phyloP scores from a whole-genome alignment of 148 eudicot species.

The Heliamphora exappendiculata region DNA sequence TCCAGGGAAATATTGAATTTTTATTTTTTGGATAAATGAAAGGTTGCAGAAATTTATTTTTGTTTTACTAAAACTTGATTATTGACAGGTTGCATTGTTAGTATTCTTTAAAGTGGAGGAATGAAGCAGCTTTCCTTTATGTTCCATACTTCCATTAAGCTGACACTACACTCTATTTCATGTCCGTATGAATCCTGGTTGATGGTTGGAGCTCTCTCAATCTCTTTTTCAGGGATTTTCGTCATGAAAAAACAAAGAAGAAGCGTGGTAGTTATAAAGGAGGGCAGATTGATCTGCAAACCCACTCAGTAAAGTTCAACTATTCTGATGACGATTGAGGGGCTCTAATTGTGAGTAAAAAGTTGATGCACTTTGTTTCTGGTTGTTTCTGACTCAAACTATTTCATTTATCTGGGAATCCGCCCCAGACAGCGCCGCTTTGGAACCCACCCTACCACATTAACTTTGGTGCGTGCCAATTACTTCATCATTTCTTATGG shows the following conservation, averaged over 20 bases:
- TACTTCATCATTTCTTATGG: not conserved
- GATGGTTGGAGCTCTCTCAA: not conserved
- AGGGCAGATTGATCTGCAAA: conserved; percentile 68
- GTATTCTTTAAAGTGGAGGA: not conserved
- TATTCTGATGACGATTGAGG: conserved; percentile 62
- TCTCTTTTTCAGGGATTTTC: conserved; percentile 57
- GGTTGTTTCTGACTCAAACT: not conserved
- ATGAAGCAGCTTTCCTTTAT: not conserved
- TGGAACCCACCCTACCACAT: no score
- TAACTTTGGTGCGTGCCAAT: no score
- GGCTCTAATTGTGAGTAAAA: not conserved
- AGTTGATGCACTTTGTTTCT: not conserved
- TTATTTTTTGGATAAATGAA: no score
- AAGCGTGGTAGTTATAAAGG: conserved; percentile 96
- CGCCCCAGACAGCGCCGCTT: no score
- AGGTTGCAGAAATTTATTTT: no score
- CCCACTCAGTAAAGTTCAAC: conserved; percentile 80
- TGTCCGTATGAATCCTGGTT: not conserved
- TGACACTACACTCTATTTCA: not conserved
- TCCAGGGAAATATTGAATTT: no score
- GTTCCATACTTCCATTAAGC: conserved; percentile 4
- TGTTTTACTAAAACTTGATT: no score
- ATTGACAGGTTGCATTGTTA: not conserved
- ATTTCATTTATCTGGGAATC: no score
- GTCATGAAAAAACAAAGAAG: conserved; percentile 94